Percentiles rank a stretch among this genome's conserved stretches.
phyloP scores from a whole-genome alignment of 345 rosid genomes.

The Hibiscus trionum region DNA sequence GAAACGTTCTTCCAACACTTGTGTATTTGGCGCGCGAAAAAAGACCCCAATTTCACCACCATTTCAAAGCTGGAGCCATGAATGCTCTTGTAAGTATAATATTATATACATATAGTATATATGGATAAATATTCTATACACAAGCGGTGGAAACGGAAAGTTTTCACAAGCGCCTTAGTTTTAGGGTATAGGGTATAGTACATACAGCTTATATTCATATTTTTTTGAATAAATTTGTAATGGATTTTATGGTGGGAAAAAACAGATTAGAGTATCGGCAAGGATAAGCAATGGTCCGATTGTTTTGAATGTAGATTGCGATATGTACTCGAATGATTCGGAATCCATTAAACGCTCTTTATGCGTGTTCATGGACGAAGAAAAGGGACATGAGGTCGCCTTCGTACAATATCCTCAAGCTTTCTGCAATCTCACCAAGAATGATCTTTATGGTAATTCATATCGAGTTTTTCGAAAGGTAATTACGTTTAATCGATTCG shows the following conservation, averaged over 20 bases:
- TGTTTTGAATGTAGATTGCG: neutral
- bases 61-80: constrained; percentile 12
- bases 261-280: neutral
- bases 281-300: neutral
- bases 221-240: too few species aligned
- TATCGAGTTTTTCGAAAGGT: neutral
- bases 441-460: neutral
- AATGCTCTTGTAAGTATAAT: neutral
- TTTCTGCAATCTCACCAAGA: neutral
- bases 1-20: neutral
- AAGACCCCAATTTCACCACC: neutral
- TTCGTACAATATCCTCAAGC: neutral
- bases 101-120: too few species aligned
- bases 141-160: too few species aligned
- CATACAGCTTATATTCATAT: too few species aligned
- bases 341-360: neutral
- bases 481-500: neutral
- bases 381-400: neutral
- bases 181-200: too few species aligned
- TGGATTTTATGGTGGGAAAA: neutral
- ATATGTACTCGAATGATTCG: neutral
- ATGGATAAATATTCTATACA: too few species aligned
- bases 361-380: neutral
- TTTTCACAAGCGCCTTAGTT: too few species aligned
- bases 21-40: neutral